Base-by-base conservation (phyloP, 2,329 filamentous ascomycete species). In the Fusarium oxysporum region DNA sequence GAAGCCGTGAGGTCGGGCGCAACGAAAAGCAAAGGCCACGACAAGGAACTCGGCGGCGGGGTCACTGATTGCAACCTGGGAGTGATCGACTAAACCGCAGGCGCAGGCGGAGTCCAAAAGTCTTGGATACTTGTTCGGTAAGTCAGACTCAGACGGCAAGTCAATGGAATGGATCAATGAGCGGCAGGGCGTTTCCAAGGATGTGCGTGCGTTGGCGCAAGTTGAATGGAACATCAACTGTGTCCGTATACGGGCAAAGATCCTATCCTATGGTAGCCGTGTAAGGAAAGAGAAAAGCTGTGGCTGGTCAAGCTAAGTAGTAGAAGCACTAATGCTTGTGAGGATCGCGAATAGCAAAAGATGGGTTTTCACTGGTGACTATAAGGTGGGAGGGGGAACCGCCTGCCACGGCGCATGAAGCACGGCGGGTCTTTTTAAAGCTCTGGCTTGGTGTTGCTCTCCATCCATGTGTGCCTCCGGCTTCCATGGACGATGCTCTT, bases 341-440 rank as follows among this genome's bases (percentile, higher is more conserved):
- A 61, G 38, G 60, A 69, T 71, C 67, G 47, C 71, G 35, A 67
- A 66, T 62, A 65, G 43, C 59, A 70, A 62, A 66, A 50, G 54
- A 66, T 59, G 50, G 51, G 41, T 58, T 74, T 61, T 74, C 68
- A 74, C 71, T 74, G 68, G 71, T 71, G 60, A 57, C 53, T 48
- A 50, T 51, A 55, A 72, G 68, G 68, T 69, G 48, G 59, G 59
- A 56, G 55, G 65, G 58, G 68, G 45, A 63, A 59, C 41, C 40
- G 59, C 53, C 48, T 68, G 43, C n/a, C 50, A 69, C 53, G 72
- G 70, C 67, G 76, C 72, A 78, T 77, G 65, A 65, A 72, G 72
- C 69, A 71, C 68, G 69, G 75, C 71, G 65, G 68, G 76, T 75
- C 76, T 64, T 73, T 68, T 74, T 67, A 65, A 73, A 50, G 63